Percentiles rank a stretch among this genome's conserved stretches.
Conservation (phyloP, 495 filamentous ascomycete genomes). For the Xanthoparmelia taractica region DNA sequence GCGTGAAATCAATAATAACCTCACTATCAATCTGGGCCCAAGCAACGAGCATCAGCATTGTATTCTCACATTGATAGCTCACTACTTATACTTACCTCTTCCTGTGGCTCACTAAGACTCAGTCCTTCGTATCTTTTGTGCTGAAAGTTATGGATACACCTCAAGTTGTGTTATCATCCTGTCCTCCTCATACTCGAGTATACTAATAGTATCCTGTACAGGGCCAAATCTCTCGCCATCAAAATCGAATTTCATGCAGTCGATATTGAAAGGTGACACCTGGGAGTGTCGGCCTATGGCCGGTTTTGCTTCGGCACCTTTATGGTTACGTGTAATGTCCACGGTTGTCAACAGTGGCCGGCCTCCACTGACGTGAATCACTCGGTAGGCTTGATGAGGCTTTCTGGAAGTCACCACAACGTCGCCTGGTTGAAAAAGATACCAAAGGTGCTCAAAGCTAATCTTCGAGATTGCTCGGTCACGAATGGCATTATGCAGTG, state of each 20-base stretch:
- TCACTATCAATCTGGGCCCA: not conserved
- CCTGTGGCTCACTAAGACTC: not conserved
- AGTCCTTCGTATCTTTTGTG: not conserved
- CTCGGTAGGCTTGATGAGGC: constrained; percentile 5
- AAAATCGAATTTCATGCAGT: not conserved
- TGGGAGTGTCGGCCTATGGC: not conserved
- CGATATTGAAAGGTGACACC: not conserved
- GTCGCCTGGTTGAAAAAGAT: constrained; percentile 33
- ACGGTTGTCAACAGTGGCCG: not conserved
- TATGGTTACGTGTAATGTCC: not conserved
- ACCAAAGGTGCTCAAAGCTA: constrained; percentile 35
- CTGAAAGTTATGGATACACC: not conserved
- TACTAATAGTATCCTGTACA: not conserved
- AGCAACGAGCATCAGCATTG: not conserved
- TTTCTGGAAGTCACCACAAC: constrained; percentile 22
- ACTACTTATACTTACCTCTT: not conserved
- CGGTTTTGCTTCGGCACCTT: not conserved
- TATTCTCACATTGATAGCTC: not conserved
- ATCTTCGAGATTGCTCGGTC: not conserved
- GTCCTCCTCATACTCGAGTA: not conserved
- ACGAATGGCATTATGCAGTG: not conserved
- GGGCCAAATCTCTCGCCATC: constrained; percentile 5
- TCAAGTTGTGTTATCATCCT: not conserved
- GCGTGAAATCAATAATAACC: not conserved
- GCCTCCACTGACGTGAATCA: constrained; percentile 5